These are phyloP conservation scores for Fusarium sp. DNA, from an alignment of 2,329 filamentous ascomycete species.

Conservation along the genomic window DNA sequence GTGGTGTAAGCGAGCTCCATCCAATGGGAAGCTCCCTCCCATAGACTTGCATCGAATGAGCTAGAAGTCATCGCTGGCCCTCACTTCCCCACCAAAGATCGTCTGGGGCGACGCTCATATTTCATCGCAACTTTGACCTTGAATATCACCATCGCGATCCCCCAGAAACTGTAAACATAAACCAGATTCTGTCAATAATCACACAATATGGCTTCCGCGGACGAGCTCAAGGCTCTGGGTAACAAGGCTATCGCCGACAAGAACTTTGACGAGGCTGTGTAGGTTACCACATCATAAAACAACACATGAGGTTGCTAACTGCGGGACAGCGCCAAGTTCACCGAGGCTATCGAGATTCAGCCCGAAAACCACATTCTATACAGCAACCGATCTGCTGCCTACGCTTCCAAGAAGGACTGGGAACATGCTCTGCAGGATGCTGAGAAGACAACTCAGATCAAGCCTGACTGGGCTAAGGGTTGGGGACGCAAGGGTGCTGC, in stretches of 20 bases:
- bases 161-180: conserved; percentile 19
- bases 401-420: conserved; percentile 92
- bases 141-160: conserved; percentile 27
- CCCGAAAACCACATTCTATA: conserved; percentile 95
- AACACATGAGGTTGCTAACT: conserved; percentile 33
- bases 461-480: conserved; percentile 98
- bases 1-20: conserved; percentile 18
- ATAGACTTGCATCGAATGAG: conserved; percentile 56
- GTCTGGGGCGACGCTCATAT: conserved; percentile 40
- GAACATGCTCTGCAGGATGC: conserved; percentile 88
- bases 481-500: conserved; percentile 95
- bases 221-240: conserved; percentile 94
- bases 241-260: conserved; percentile 99
- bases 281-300: conserved; percentile 57
- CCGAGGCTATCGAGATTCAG: conserved; percentile 89
- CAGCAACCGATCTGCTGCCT: conserved; percentile 91
- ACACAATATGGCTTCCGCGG: conserved; percentile 67
- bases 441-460: conserved; percentile 91
- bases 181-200: conserved; percentile 22
- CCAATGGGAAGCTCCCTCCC: conserved; percentile 49
- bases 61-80: conserved; percentile 55
- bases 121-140: conserved; percentile 38
- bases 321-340: conserved; percentile 83
- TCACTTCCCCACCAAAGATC: conserved; percentile 50
- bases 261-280: conserved; percentile 97